Evolutionary conservation across 768 basidiomycete genomes (phyloP), one percentile per base, ranked within the genome.

Genomic region (Tulasnella sp.): DNA sequence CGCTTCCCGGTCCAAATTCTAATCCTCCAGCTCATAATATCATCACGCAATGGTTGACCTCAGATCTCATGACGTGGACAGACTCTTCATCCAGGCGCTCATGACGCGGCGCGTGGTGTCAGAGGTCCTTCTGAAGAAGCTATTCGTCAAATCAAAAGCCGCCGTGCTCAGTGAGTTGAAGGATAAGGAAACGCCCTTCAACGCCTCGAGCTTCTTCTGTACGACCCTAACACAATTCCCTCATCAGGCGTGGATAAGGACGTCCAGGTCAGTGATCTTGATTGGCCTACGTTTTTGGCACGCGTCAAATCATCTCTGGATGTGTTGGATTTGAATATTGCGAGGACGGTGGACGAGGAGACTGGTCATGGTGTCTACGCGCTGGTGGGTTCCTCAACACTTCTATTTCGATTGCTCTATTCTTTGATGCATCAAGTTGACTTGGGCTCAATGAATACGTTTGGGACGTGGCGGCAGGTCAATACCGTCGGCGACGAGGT

Each of bases 401-500:
- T 2, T 48, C 3, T 34, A 8, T 38, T 38, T n/a, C n/a, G n/a
- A n/a, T n/a, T n/a, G n/a, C n/a, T n/a, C n/a, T n/a, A n/a, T n/a
- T n/a, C n/a, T n/a, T n/a, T n/a, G n/a, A n/a, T n/a, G n/a, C n/a
- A n/a, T n/a, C n/a, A n/a, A n/a, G n/a, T n/a, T n/a, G n/a, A n/a
- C n/a, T n/a, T n/a, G n/a, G n/a, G n/a, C n/a, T n/a, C n/a, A n/a
- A n/a, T n/a, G n/a, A n/a, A n/a, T n/a, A n/a, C n/a, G n/a, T n/a
- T n/a, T n/a, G n/a, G n/a, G n/a, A n/a, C n/a, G n/a, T n/a, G n/a
- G n/a, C n/a, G n/a, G n/a, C 56, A 92, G 90, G 82, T 89, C 46
- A 94, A 93, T 67, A 73, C 77, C 8, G 87, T 82, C 62, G 83
- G 81, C 17, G 91, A 93, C 65, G 83, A 83, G 54, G 76, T 92